These are phyloP conservation scores for Leucosporidium creatinivorum DNA, from an alignment of 768 basidiomycete genomes.

Conservation along the genomic window DNA sequence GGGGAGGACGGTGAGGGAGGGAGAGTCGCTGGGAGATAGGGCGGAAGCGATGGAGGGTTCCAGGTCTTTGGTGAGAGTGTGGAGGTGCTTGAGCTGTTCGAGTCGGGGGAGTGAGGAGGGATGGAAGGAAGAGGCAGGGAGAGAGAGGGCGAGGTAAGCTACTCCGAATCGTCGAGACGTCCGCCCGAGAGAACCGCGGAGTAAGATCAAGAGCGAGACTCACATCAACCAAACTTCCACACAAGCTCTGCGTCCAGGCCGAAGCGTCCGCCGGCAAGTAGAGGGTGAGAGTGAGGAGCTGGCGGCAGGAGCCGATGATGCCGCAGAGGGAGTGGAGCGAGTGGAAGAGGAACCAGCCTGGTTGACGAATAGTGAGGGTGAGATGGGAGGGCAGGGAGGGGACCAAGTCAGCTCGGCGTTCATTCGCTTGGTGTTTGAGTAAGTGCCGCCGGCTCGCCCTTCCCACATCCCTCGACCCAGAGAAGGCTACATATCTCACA, in stretches of 20 bases:
- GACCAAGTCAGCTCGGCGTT: background rate
- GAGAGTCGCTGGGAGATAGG: no score
- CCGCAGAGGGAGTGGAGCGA: conserved; percentile 34
- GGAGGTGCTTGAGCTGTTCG: conserved; percentile 19
- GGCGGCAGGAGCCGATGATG: conserved; percentile 30
- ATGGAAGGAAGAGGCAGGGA: background rate
- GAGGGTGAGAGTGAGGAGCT: conserved; percentile 19
- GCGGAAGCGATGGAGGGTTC: background rate
- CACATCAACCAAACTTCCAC: conserved; percentile 9
- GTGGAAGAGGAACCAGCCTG: conserved; percentile 34
- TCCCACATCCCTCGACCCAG: no score
- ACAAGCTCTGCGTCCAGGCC: conserved; percentile 25
- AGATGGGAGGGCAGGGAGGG: background rate
- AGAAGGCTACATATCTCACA: no score
- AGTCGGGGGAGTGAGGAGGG: background rate
- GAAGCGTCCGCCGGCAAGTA: conserved; percentile 16
- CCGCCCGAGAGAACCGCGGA: background rate
- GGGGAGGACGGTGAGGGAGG: no score
- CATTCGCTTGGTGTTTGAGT: no score
- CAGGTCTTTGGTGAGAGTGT: conserved; percentile 27
- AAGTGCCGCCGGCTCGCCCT: background rate
- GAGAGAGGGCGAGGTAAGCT: no score
- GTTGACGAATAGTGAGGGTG: background rate
- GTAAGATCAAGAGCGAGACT: background rate
- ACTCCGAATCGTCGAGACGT: no score